A percentile compares a stretch with the other conserved stretches of the same genome.
phyloP scores from a whole-genome alignment of 2,329 filamentous ascomycete species.

The Neocucurbitaria cava region DNA sequence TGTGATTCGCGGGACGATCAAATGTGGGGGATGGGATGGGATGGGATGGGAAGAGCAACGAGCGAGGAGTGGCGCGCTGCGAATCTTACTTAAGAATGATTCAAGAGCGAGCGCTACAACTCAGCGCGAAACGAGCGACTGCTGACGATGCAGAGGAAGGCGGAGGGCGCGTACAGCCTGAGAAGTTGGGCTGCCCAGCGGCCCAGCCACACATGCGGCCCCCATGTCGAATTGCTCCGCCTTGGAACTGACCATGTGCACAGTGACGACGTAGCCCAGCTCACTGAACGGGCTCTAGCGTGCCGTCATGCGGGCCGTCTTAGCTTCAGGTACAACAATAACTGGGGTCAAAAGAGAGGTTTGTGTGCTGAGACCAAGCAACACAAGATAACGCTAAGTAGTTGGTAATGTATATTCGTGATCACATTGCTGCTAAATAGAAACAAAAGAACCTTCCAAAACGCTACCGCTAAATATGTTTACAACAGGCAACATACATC shows the following conservation, averaged over 20 bases:
- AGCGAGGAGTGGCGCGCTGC: slow-evolving; percentile 3
- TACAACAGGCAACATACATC: slow-evolving; percentile 15
- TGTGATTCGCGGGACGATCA: slow-evolving; percentile 43
- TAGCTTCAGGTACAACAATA: slow-evolving; percentile 29
- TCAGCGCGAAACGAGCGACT: slow-evolving; percentile 23
- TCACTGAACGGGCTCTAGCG: slow-evolving; percentile 20
- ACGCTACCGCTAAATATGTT: slow-evolving; percentile 27
- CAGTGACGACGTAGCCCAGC: slow-evolving; percentile 28
- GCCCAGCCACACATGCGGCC: slow-evolving; percentile 40
- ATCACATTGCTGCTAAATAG: slow-evolving; percentile 32
- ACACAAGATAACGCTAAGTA: neutral
- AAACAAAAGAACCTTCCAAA: slow-evolving; percentile 24
- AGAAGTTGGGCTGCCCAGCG: slow-evolving; percentile 27
- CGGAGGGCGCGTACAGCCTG: slow-evolving; percentile 23
- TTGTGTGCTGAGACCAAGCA: neutral
- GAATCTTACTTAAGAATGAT: slow-evolving; percentile 2
- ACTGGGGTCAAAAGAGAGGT: neutral
- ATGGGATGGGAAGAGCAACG: slow-evolving; percentile 14
- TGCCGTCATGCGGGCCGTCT: slow-evolving; percentile 12
- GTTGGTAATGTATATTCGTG: slow-evolving; percentile 28
- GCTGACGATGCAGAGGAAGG: slow-evolving; percentile 20
- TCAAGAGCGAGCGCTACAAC: neutral
- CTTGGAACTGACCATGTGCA: slow-evolving; percentile 29
- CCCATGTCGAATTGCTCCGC: slow-evolving; percentile 35
- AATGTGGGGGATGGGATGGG: slow-evolving; percentile 27